Evolutionary conservation across 1,284 basidiomycete genomes (phyloP), one percentile per base, ranked within the genome.

Genomic region (Bondarzewia mesenterica): DNA sequence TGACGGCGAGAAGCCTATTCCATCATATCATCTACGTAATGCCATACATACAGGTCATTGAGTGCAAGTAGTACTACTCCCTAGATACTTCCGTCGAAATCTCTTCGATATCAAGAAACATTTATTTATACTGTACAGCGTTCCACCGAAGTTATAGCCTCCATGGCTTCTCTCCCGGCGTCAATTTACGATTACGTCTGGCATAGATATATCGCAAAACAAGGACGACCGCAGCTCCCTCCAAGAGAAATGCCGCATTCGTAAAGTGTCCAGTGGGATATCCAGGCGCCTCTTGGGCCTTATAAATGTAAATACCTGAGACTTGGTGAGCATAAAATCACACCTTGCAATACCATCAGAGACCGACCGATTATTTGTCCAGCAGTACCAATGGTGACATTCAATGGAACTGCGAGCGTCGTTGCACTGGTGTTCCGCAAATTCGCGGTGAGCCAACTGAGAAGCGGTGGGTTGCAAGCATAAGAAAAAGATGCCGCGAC

Each of bases 381-480:
- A 3, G 63, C 46, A 15, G 63, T 63, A 7, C 67, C 67, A 32
- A 67, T 59, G 7, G 66, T 64, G 15, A 69, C 60, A 44, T 66
- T 69, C 44, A 70, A 46, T 2, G 68, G 65, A 8, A 70, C 62
- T 3, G 60, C 63, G 14, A 70, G 58, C 7, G 67, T 67, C 23
- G 61, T 48, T 0, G 65, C 62, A 7, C 62, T 59, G 1, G 68
- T 66, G 35, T 55, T 56, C 39, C 55, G 56, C 35, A 68, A 53
- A 48, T 69, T 70, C 10, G 63, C 63, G 1, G 67, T 63, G 20
- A 70, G 54, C 66, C 67, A 69, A 40, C 67, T 67, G 26, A 69
- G 57, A 2, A 67, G 57, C 2, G 66, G 65, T 1, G 68, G 65
- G 25, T 65, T 64, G 42, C 59, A 60, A 1, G 63, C 60, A 52